These are phyloP conservation scores for Chaetoscypha palmicola DNA, from an alignment of 2,329 filamentous ascomycete species.

Conservation along the genomic window DNA sequence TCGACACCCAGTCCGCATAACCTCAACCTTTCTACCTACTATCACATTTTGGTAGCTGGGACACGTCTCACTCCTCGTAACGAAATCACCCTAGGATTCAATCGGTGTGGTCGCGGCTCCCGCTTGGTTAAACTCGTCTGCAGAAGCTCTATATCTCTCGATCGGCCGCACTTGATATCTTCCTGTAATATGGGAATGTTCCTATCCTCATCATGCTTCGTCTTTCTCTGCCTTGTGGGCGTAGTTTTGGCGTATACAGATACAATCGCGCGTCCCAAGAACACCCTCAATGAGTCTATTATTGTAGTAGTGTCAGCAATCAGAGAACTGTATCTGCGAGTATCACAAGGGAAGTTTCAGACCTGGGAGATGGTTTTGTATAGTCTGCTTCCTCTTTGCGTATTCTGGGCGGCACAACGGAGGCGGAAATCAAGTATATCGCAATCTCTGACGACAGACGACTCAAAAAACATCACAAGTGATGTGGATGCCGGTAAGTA, in stretches of 20 bases:
- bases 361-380: slow-evolving; percentile 21
- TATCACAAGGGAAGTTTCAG: slow-evolving; percentile 15
- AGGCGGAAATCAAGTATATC: slow-evolving; percentile 15
- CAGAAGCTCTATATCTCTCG: background rate
- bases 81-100: no score
- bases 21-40: no score
- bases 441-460: slow-evolving; percentile 10
- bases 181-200: slow-evolving; percentile 1
- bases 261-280: background rate
- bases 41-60: no score
- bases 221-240: slow-evolving; percentile 1
- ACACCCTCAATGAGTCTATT: slow-evolving; percentile 6
- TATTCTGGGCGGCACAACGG: slow-evolving; percentile 23
- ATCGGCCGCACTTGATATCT: background rate
- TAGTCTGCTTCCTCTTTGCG: slow-evolving; percentile 11
- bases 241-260: slow-evolving; percentile 1
- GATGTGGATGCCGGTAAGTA: slow-evolving; percentile 4
- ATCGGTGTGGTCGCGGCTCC: background rate
- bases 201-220: slow-evolving; percentile 2
- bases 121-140: background rate
- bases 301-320: slow-evolving; percentile 16
- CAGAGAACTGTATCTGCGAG: slow-evolving; percentile 15
- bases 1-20: no score
- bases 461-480: slow-evolving; percentile 5
- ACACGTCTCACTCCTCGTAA: background rate